Base-by-base conservation (phyloP, 2,329 filamentous ascomycete genomes). In the Xylaria polymorpha region DNA sequence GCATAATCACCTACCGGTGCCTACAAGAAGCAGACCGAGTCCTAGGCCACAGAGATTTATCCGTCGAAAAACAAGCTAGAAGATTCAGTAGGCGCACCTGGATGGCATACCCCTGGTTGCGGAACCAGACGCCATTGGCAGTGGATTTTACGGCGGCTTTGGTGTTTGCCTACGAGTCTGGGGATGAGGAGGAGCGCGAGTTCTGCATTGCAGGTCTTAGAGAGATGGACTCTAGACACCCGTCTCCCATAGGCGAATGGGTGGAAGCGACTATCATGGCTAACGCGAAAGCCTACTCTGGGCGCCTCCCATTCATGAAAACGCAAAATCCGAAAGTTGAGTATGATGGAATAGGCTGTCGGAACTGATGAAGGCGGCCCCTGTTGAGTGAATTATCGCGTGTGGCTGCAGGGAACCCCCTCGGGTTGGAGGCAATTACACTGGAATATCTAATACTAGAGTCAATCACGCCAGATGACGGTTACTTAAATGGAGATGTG, bases 241-340 rank as follows among this genome's bases (percentile, higher is more conserved):
- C 74, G 20, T 73, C 75, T 20, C 74, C 75, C 0, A 73, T 77
- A 50, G 75, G 75, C 12, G 63, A 64, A 48, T 77, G 76, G 74
- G 67, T 72, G 41, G 75, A 77, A 9, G 71, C 67, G 22, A 76
- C 75, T 4, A 75, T 77, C 14, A 75, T 75, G 74, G 75, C 75
- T 32, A 77, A 77, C 25, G 73, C 74, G 3, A 76, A 75, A 64
- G 76, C 72, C 14, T 77, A 76, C 48, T 74, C 74, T 1, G 75
- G 75, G n/a, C 74, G 76, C 9, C 60, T 74, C 9, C 74, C 72
- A 9, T 77, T 77, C 50, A 68, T 77, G 1, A 77, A 72, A 57
- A 75, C 71, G 14, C 74, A 74, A 29, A 72, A 77, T 29, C 35
- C 73, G 25, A 74, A 60, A 44, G 68, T 77, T 37, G 76, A 77